Percentiles rank a stretch among this genome's conserved stretches.
phyloP scores from a whole-genome alignment of 2,329 filamentous ascomycete species.

The Fusarium anthophilum region DNA sequence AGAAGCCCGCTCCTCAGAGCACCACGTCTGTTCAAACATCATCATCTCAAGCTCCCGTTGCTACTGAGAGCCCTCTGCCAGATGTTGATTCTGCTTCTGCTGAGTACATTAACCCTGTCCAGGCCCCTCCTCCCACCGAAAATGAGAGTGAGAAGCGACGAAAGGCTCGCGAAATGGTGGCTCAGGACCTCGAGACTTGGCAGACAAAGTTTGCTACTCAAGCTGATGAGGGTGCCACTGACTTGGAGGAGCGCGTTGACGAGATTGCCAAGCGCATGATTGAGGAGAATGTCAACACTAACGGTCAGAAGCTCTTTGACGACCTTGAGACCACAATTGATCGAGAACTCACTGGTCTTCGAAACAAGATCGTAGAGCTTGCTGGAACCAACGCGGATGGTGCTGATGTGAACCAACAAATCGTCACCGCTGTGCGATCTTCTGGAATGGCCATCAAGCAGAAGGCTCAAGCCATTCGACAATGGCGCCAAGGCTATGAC shows the following conservation, averaged over 20 bases:
- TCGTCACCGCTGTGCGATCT: conserved; percentile 64
- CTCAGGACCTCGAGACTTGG: conserved; percentile 84
- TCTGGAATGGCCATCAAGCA: conserved; percentile 79
- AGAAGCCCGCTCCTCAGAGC: conserved; percentile 48
- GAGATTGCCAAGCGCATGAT: conserved; percentile 68
- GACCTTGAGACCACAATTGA: conserved; percentile 75
- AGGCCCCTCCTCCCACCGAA: conserved; percentile 56
- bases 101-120: conserved; percentile 48
- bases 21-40: conserved; percentile 45
- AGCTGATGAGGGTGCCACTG: conserved; percentile 78
- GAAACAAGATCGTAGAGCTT: conserved; percentile 71
- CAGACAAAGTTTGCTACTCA: conserved; percentile 87
- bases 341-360: conserved; percentile 71
- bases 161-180: conserved; percentile 72
- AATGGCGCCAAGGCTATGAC: conserved; percentile 80
- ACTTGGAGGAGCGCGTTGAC: conserved; percentile 76
- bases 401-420: conserved; percentile 54
- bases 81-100: conserved; percentile 38
- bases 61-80: conserved; percentile 19
- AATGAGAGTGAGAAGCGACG: conserved; percentile 65
- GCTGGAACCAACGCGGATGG: conserved; percentile 62
- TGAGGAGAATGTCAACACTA: conserved; percentile 69
- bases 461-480: conserved; percentile 78
- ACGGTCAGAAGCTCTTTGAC: conserved; percentile 72
- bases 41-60: conserved; percentile 36